Conservation (phyloP, 345 rosid genomes). For the Arabidopsis arenosa region DNA sequence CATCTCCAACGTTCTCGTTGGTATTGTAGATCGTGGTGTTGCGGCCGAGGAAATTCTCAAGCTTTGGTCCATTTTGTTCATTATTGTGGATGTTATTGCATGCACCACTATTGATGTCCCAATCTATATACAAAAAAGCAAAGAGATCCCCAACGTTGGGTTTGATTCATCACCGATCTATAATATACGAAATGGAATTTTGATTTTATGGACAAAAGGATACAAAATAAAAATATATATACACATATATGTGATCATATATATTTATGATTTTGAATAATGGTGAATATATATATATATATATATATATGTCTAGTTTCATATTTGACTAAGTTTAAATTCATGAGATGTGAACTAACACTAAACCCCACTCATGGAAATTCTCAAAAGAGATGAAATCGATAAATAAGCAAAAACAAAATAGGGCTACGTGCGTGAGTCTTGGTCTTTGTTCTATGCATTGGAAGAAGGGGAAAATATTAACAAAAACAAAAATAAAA, state of each 20-base stretch:
- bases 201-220: not conserved
- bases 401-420: not conserved
- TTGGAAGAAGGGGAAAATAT: conserved; percentile 33
- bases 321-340: not conserved
- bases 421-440: conserved; percentile 38
- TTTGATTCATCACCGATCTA: conserved; percentile 2
- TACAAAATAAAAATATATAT: not conserved
- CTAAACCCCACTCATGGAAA: conserved; percentile 25
- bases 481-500: conserved; percentile 9
- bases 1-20: conserved; percentile 38
- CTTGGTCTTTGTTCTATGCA: conserved; percentile 50
- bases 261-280: not conserved
- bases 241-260: not conserved
- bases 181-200: not conserved
- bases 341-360: conserved; percentile 26
- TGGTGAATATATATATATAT: no score
- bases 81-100: conserved; percentile 47
- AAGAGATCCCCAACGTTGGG: not conserved
- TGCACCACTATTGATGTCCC: conserved; percentile 64
- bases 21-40: conserved; percentile 45
- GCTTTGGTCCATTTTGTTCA: conserved; percentile 63
- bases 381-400: conserved; percentile 18
- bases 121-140: conserved; percentile 49
- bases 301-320: not conserved
- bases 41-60: conserved; percentile 79